These are phyloP conservation scores for Ambrosiella xylebori DNA, from an alignment of 2,329 filamentous ascomycete species.

Conservation along the genomic window DNA sequence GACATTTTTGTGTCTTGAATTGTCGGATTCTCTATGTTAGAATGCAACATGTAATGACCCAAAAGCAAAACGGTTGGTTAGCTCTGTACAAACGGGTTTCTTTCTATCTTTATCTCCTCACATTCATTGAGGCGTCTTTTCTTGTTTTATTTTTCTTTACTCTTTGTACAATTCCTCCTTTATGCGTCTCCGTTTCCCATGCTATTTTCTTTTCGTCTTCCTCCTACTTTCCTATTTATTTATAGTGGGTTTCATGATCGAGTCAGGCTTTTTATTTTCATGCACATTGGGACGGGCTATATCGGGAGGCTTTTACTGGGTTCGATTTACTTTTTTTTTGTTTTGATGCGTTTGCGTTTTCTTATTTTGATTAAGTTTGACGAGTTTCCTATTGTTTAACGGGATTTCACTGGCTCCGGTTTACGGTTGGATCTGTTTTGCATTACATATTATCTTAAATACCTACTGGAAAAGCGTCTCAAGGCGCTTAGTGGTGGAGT, in stretches of 20 bases:
- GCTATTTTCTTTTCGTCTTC: conserved; percentile 1
- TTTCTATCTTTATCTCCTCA: not conserved
- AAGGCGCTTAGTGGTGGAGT: too few relatives aligned
- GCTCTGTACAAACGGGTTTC: conserved; percentile 2
- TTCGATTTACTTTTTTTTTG: conserved; percentile 7
- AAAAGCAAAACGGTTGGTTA: not conserved
- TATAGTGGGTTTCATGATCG: conserved; percentile 2
- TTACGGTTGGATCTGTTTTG: not conserved
- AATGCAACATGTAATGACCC: not conserved
- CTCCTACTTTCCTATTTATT: conserved; percentile 3
- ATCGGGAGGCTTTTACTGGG: conserved; percentile 11
- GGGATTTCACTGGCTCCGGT: not conserved
- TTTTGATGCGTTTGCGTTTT: conserved; percentile 6
- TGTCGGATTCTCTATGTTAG: not conserved
- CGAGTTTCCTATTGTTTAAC: conserved; percentile 5
- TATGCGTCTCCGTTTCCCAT: conserved; percentile 3
- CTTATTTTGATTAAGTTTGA: conserved; percentile 3
- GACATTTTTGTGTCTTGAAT: not conserved
- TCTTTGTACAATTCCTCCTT: conserved; percentile 8
- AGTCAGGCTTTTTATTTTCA: conserved; percentile 2
- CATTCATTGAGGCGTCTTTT: not conserved
- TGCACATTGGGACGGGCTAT: conserved; percentile 11
- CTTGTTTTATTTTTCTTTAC: conserved; percentile 1
- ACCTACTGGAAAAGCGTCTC: too few relatives aligned
- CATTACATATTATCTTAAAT: not conserved